Evolutionary conservation across 192 early-diverging fungal genomes (phyloP).

Genomic region (Podila horticola): DNA sequence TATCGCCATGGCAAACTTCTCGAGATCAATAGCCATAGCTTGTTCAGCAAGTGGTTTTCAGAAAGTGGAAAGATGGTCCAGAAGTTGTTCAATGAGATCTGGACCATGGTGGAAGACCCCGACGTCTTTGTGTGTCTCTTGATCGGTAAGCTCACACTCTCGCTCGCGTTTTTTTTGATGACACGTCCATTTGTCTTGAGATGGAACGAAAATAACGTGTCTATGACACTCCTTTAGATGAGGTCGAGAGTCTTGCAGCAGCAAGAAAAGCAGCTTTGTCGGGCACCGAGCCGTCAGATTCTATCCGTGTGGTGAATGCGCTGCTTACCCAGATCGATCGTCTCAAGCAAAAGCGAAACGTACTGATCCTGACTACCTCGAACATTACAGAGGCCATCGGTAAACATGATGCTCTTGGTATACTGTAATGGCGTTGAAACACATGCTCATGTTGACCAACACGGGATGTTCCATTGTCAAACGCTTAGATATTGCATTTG

Average conservation of each 20-base stretch:
- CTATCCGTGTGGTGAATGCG: constrained; percentile 77
- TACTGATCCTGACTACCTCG: constrained; percentile 76
- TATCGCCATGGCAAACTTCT: constrained; percentile 65
- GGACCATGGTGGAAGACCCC: constrained; percentile 63
- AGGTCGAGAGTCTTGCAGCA: constrained; percentile 77
- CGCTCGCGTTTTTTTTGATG: too few relatives aligned
- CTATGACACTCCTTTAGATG: constrained; percentile 57
- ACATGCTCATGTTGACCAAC: constrained; percentile 5
- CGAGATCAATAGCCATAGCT: constrained; percentile 78
- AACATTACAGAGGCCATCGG: constrained; percentile 77
- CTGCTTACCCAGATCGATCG: constrained; percentile 79
- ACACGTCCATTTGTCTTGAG: not conserved
- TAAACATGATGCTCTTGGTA: constrained; percentile 11
- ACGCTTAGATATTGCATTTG: constrained; percentile 62
- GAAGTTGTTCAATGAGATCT: constrained; percentile 68
- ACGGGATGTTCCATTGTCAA: not conserved
- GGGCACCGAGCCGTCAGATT: constrained; percentile 76
- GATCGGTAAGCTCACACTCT: constrained; percentile 53
- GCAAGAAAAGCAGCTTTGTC: constrained; percentile 68
- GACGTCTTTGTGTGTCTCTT: constrained; percentile 71
- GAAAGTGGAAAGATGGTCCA: constrained; percentile 77
- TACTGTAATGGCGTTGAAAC: not conserved
- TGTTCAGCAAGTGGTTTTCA: constrained; percentile 84
- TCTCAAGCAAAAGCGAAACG: constrained; percentile 65
- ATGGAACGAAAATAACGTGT: not conserved